phyloP scores from a whole-genome alignment of 2,329 filamentous ascomycete species.

The Cryphonectria japonica region DNA sequence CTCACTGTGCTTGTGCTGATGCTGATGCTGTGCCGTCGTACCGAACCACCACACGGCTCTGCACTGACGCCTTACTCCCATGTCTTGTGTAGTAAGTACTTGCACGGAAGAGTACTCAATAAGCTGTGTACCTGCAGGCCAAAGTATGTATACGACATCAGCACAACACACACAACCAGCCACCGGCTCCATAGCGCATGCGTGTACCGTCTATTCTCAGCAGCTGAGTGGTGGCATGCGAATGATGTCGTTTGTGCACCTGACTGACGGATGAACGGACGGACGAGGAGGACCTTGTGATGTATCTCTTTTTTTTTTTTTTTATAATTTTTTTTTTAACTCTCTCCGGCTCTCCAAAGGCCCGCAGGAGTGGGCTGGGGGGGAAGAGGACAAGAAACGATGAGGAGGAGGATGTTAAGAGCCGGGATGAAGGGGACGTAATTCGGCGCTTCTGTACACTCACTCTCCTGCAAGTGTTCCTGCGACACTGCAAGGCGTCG shows the following conservation, averaged over 20 bases:
- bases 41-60: no score
- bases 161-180: background rate
- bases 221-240: background rate
- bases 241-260: background rate
- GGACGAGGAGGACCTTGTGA: background rate
- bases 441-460: background rate
- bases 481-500: background rate
- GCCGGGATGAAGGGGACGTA: no score
- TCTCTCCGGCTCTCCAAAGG: background rate
- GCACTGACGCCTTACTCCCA: no score
- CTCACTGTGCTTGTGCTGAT: background rate
- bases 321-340: no score
- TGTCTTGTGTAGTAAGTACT: no score
- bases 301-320: background rate
- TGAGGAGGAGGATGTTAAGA: background rate
- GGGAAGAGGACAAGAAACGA: no score
- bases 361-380: background rate
- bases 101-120: background rate
- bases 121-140: conserved; percentile 15
- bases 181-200: background rate
- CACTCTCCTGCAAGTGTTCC: background rate
- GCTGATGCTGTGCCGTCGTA: background rate
- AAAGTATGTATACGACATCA: conserved; percentile 5
- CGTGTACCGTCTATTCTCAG: background rate
- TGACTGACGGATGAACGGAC: background rate